phyloP scores from a whole-genome alignment of 305 asterid genomes.

The Fraxinus sp. region DNA sequence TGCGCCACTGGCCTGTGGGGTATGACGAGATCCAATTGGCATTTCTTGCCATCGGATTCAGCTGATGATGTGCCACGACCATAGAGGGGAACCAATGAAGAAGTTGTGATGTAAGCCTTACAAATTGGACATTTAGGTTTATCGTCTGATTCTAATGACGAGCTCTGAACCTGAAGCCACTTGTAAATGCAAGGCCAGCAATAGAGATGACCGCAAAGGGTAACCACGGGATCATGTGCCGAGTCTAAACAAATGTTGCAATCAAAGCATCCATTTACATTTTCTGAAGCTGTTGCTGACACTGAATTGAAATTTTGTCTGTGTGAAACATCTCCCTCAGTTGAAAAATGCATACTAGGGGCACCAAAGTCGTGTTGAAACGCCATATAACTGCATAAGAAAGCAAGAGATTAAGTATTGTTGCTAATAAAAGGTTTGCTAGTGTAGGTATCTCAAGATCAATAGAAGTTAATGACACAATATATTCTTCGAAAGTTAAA shows the following conservation, averaged over 20 bases:
- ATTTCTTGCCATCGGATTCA: slow-evolving; percentile 47
- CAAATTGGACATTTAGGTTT: slow-evolving; percentile 78
- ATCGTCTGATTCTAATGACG: slow-evolving; percentile 51
- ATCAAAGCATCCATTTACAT: slow-evolving; percentile 60
- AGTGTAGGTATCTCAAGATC: neutral
- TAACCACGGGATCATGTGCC: slow-evolving; percentile 57
- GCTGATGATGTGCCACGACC: slow-evolving; percentile 64
- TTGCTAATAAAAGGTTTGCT: slow-evolving; percentile 2
- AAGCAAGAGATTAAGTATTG: neutral
- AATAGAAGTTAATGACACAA: slow-evolving; percentile 15
- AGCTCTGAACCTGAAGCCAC: slow-evolving; percentile 70
- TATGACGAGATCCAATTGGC: slow-evolving; percentile 38
- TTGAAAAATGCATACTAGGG: slow-evolving; percentile 33
- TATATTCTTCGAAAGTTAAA: neutral
- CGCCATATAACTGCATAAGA: slow-evolving; percentile 57
- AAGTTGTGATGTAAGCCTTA: slow-evolving; percentile 58
- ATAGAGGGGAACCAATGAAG: slow-evolving; percentile 76
- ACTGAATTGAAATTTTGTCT: slow-evolving; percentile 44
- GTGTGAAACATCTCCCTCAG: slow-evolving; percentile 36
- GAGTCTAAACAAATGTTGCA: slow-evolving; percentile 77
- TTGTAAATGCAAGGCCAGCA: slow-evolving; percentile 79
- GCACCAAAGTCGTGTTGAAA: slow-evolving; percentile 43
- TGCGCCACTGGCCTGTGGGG: slow-evolving; percentile 73
- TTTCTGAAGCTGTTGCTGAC: slow-evolving; percentile 39
- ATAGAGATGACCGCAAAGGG: slow-evolving; percentile 68